Evolutionary conservation across 2,329 filamentous ascomycete species (phyloP).

Genomic region (Cladosporium sp.): DNA sequence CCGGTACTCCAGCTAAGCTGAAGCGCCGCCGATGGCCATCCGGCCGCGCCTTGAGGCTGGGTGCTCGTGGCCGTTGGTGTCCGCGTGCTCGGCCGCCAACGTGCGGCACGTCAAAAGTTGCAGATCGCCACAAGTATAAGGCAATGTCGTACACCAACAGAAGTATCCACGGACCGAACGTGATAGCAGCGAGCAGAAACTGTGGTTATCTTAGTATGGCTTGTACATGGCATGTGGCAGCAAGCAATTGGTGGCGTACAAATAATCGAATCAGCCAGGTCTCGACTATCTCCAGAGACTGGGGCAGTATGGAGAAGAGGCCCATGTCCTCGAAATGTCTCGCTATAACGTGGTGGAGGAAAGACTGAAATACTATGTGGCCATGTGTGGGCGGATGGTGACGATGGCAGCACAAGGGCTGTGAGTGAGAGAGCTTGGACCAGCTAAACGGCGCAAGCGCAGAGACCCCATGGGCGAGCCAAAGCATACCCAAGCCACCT

Average conservation of each 20-base stretch:
- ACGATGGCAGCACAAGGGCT: no score
- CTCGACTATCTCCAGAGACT: constrained; percentile 51
- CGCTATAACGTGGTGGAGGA: no score
- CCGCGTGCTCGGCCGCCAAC: constrained; percentile 57
- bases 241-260: constrained; percentile 39
- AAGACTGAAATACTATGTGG: no score
- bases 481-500: not conserved
- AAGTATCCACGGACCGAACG: constrained; percentile 57
- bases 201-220: constrained; percentile 26
- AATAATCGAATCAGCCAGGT: constrained; percentile 57
- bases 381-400: no score
- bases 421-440: no score
- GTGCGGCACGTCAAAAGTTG: constrained; percentile 53
- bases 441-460: not conserved
- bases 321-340: constrained; percentile 42
- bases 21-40: constrained; percentile 43
- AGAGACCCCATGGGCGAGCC: not conserved
- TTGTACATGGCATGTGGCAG: not conserved
- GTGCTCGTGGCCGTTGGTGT: constrained; percentile 53
- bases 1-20: constrained; percentile 31
- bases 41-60: constrained; percentile 54
- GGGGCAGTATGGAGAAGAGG: constrained; percentile 59
- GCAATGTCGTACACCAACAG: constrained; percentile 58
- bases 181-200: constrained; percentile 55
- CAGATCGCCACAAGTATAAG: constrained; percentile 55